Percentiles rank a stretch among this genome's conserved stretches.
Conservation (phyloP, 176 grass and related monocot species). For the Musa beccarii region DNA sequence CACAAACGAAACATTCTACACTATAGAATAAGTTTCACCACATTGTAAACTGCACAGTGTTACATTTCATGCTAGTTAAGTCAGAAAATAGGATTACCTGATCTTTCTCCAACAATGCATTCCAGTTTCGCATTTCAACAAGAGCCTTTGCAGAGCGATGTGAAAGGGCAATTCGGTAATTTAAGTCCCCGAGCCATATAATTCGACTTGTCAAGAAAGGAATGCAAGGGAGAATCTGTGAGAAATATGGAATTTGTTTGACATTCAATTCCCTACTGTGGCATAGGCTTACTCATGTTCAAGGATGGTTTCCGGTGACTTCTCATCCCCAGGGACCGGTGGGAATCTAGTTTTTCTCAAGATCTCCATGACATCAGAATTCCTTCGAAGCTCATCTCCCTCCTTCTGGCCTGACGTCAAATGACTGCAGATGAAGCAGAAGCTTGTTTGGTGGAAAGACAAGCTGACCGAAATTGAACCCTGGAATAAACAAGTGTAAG, state of each 20-base stretch:
- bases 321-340: not conserved
- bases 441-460: slow-evolving; percentile 10
- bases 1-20: not conserved
- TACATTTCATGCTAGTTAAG: no score
- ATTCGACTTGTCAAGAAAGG: not conserved
- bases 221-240: no score
- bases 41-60: not conserved
- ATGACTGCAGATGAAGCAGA: slow-evolving; percentile 9
- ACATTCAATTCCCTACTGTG: not conserved
- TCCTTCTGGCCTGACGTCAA: slow-evolving; percentile 9
- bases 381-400: slow-evolving; percentile 3
- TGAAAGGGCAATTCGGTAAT: slow-evolving; percentile 11
- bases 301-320: slow-evolving; percentile 14
- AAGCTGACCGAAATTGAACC: slow-evolving; percentile 10
- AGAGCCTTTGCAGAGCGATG: slow-evolving; percentile 3
- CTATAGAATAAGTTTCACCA: not conserved
- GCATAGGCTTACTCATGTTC: slow-evolving; percentile 10
- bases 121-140: slow-evolving; percentile 6
- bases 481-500: not conserved
- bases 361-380: slow-evolving; percentile 4
- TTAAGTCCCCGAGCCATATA: slow-evolving; percentile 6
- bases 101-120: slow-evolving; percentile 12
- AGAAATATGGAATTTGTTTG: no score
- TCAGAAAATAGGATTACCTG: not conserved
- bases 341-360: slow-evolving; percentile 13